Percentiles rank a stretch among this genome's conserved stretches.
Conservation (phyloP, 495 filamentous ascomycete genomes). For the Amorphotheca resinae region DNA sequence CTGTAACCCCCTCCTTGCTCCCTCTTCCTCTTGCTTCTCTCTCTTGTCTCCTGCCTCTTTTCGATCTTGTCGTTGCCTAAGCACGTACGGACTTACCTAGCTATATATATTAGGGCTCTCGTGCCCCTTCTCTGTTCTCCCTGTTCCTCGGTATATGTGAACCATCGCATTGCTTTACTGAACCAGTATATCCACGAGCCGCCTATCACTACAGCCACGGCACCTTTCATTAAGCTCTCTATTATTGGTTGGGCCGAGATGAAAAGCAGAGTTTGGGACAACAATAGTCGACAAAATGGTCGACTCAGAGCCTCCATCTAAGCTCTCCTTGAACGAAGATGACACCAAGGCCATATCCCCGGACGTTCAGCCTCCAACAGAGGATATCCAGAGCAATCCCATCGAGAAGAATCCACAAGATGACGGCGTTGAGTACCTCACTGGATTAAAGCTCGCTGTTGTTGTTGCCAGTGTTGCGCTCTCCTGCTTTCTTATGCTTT, state of each 20-base stretch:
- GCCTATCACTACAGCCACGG: background rate
- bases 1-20: no score
- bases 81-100: no score
- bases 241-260: background rate
- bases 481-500: constrained; percentile 33
- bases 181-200: background rate
- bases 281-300: background rate
- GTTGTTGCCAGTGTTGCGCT: constrained; percentile 21
- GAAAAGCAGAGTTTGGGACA: background rate
- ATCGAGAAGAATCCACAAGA: background rate
- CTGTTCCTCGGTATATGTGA: no score
- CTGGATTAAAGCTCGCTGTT: constrained; percentile 18
- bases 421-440: constrained; percentile 1
- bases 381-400: background rate
- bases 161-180: no score
- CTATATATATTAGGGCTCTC: no score
- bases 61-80: no score
- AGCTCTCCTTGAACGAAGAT: background rate
- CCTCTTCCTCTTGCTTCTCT: no score
- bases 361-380: background rate
- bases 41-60: no score
- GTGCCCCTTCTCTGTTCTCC: no score
- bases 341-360: background rate
- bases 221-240: background rate
- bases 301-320: background rate